Percentiles rank a stretch among this genome's conserved stretches.
phyloP scores from a whole-genome alignment of 148 eudicot genomes.

The Rhododendron molle region DNA sequence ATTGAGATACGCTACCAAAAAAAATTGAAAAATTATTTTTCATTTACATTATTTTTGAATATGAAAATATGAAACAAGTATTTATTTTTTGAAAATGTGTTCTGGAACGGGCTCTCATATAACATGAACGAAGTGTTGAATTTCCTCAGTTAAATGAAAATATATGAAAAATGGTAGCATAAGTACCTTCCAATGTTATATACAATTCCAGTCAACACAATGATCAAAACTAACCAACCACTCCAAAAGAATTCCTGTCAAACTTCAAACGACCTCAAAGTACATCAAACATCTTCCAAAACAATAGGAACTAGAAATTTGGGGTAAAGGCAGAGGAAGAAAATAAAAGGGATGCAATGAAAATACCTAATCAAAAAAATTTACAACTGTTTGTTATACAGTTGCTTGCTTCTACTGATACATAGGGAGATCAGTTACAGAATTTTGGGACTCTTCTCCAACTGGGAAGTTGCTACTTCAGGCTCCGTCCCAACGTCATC shows the following conservation, averaged over 20 bases:
- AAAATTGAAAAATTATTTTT: no score
- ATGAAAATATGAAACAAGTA: no score
- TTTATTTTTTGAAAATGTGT: no score
- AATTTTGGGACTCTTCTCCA: slow-evolving; percentile 28
- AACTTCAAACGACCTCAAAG: neutral
- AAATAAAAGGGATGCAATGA: neutral
- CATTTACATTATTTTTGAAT: no score
- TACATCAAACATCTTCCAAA: neutral
- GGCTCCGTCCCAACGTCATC: neutral
- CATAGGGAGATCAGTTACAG: slow-evolving; percentile 48
- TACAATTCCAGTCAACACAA: neutral
- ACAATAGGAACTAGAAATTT: neutral
- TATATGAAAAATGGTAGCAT: neutral
- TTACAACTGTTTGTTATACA: neutral
- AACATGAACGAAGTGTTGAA: neutral
- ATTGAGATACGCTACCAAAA: no score
- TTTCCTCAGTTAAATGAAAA: neutral
- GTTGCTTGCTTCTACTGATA: slow-evolving; percentile 25
- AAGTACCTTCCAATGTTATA: neutral
- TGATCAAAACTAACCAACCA: neutral
- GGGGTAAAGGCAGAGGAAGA: neutral
- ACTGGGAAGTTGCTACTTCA: slow-evolving; percentile 35
- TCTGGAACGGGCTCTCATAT: no score
- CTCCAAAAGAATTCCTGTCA: neutral
- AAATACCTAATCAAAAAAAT: neutral